These are phyloP conservation scores for Erigeron philadelphicus DNA, from an alignment of 140 eudicot genomes.

Conservation along the genomic window DNA sequence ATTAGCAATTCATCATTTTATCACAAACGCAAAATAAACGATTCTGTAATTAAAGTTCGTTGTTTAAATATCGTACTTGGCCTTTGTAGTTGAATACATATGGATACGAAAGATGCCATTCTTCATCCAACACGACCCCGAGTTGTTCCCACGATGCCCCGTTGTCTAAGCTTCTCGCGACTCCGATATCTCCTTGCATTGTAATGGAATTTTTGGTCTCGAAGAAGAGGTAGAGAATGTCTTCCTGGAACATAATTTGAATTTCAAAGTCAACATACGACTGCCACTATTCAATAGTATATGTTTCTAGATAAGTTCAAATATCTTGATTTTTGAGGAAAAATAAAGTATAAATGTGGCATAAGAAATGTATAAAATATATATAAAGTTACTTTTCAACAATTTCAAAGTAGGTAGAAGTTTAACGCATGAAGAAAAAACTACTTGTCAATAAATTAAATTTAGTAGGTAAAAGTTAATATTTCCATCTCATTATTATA, in stretches of 20 bases:
- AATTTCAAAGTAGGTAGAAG: no score
- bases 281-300: background rate
- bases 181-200: slow-evolving; percentile 96
- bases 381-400: background rate
- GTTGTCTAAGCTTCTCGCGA: slow-evolving; percentile 63
- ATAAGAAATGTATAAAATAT: background rate
- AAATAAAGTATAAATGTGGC: background rate
- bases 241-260: slow-evolving; percentile 50
- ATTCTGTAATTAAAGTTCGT: background rate
- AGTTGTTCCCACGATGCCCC: slow-evolving; percentile 87
- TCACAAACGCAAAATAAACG: no score
- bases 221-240: slow-evolving; percentile 60
- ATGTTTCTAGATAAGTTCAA: background rate
- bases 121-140: slow-evolving; percentile 87
- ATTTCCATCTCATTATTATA: no score
- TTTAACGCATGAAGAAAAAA: no score
- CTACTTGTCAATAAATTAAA: no score
- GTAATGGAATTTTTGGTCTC: slow-evolving; percentile 79
- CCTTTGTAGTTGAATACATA: slow-evolving; percentile 62
- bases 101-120: slow-evolving; percentile 97
- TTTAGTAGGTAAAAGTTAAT: no score
- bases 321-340: background rate
- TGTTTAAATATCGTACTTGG: slow-evolving; percentile 40
- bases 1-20: background rate
- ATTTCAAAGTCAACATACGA: slow-evolving; percentile 10